Conservation (phyloP, 2,329 filamentous ascomycete species). For the Xylariaceae sp. region DNA sequence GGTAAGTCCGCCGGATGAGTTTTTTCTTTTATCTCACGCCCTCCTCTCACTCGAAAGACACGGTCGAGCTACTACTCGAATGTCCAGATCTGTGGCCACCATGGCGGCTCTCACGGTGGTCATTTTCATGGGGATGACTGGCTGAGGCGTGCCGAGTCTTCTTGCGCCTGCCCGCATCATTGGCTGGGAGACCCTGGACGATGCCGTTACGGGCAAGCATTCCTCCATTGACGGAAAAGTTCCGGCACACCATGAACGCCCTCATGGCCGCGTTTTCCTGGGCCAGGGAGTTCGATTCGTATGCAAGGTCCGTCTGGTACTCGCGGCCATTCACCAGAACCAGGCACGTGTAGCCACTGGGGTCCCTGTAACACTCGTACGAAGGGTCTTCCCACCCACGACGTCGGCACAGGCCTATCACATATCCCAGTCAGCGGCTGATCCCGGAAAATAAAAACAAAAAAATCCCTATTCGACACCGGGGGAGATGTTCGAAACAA, state of each 20-base stretch:
- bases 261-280: constrained; percentile 93
- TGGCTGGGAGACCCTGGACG: constrained; percentile 59
- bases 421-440: constrained; percentile 30
- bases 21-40: constrained; percentile 1
- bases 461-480: constrained; percentile 22
- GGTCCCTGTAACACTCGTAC: constrained; percentile 75
- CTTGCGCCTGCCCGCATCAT: constrained; percentile 48
- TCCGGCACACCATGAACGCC: constrained; percentile 95
- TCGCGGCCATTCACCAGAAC: constrained; percentile 94
- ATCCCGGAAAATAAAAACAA: constrained; percentile 20
- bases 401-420: constrained; percentile 82
- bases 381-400: constrained; percentile 88
- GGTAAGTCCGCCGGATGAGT: constrained; percentile 1
- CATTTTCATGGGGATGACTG: constrained; percentile 36
- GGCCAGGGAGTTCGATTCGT: constrained; percentile 74
- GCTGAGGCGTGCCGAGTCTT: constrained; percentile 48
- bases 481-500: constrained; percentile 17
- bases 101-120: constrained; percentile 42
- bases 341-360: constrained; percentile 76
- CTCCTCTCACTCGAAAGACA: constrained; percentile 49
- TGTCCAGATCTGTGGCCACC: constrained; percentile 51
- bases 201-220: constrained; percentile 71
- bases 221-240: constrained; percentile 94
- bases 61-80: constrained; percentile 58
- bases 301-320: constrained; percentile 85